phyloP scores from a whole-genome alignment of 257 asterid genomes.

The Cinchona pubescens region DNA sequence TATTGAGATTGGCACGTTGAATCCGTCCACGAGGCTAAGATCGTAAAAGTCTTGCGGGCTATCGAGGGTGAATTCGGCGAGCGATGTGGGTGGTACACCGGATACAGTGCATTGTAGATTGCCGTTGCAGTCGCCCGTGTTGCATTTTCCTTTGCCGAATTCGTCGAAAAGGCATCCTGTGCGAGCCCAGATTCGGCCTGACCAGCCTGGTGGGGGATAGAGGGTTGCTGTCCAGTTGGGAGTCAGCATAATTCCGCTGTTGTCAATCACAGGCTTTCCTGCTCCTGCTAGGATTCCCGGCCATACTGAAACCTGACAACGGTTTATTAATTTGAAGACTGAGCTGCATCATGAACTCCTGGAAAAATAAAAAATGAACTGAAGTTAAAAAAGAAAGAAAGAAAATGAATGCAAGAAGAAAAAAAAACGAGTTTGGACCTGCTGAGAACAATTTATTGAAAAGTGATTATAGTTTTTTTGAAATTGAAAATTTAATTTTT shows the following conservation, averaged over 20 bases:
- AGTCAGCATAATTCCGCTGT: constrained; percentile 45
- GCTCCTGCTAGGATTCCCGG: constrained; percentile 51
- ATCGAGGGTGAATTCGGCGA: constrained; percentile 66
- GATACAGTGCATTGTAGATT: constrained; percentile 48
- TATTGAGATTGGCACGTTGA: constrained; percentile 44
- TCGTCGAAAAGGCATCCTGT: constrained; percentile 56
- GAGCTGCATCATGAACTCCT: constrained; percentile 41
- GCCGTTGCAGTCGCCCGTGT: constrained; percentile 63
- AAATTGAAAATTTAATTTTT: too few relatives aligned
- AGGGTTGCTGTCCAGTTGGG: constrained; percentile 21
- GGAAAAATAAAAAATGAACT: neutral
- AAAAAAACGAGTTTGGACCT: too few relatives aligned
- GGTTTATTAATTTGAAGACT: constrained; percentile 47
- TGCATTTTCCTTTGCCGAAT: constrained; percentile 51
- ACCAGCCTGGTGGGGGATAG: constrained; percentile 58
- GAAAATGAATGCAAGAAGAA: too few relatives aligned
- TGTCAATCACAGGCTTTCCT: constrained; percentile 44
- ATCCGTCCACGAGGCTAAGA: constrained; percentile 61
- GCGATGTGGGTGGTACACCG: constrained; percentile 61
- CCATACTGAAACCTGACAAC: constrained; percentile 47
- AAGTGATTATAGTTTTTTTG: too few relatives aligned
- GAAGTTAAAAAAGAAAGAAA: neutral
- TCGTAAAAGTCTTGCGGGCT: constrained; percentile 59
- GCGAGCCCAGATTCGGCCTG: constrained; percentile 78
- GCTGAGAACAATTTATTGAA: too few relatives aligned